Evolutionary conservation across 352 stramenopile species (phyloP).

Genomic region (Labyrinthula sp.): DNA sequence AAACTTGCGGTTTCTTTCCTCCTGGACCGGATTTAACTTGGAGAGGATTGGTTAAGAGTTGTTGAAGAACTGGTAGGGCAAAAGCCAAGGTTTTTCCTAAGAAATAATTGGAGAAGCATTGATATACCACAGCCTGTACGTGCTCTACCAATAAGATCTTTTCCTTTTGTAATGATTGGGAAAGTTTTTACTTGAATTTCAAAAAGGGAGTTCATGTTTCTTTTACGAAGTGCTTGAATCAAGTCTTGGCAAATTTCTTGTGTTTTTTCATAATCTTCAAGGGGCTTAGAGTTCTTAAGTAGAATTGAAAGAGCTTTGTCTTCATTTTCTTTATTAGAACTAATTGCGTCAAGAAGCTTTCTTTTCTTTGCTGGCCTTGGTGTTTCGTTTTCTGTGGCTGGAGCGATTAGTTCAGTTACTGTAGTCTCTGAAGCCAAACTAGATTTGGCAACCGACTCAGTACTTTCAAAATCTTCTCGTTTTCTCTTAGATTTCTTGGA

Average conservation of each 20-base stretch:
- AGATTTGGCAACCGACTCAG: slow-evolving; percentile 2
- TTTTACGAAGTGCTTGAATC: slow-evolving; percentile 43
- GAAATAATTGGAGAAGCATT: too few relatives aligned
- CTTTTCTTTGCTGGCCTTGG: slow-evolving; percentile 1
- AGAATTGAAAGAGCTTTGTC: too few relatives aligned
- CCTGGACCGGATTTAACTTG: slow-evolving; percentile 46
- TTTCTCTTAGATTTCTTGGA: slow-evolving; percentile 21
- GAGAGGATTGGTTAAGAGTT: slow-evolving; percentile 45
- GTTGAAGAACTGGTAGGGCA: slow-evolving; percentile 74
- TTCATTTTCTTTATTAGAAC: slow-evolving; percentile 6
- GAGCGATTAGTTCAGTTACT: neutral
- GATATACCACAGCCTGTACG: slow-evolving; percentile 89
- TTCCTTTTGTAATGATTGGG: slow-evolving; percentile 70
- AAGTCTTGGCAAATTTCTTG: slow-evolving; percentile 25
- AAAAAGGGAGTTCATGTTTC: slow-evolving; percentile 61
- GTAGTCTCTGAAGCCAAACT: neutral
- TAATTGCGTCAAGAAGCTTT: neutral
- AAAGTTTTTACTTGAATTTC: slow-evolving; percentile 79
- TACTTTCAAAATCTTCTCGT: neutral
- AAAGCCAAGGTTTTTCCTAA: slow-evolving; percentile 97
- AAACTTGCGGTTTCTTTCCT: slow-evolving; percentile 57
- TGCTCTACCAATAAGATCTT: slow-evolving; percentile 86
- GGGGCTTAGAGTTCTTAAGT: too few relatives aligned
- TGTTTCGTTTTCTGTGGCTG: slow-evolving; percentile 9
- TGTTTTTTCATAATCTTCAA: slow-evolving; percentile 13